Base-by-base conservation (phyloP, 2,329 filamentous ascomycete genomes). In the Alternaria incomplexa region DNA sequence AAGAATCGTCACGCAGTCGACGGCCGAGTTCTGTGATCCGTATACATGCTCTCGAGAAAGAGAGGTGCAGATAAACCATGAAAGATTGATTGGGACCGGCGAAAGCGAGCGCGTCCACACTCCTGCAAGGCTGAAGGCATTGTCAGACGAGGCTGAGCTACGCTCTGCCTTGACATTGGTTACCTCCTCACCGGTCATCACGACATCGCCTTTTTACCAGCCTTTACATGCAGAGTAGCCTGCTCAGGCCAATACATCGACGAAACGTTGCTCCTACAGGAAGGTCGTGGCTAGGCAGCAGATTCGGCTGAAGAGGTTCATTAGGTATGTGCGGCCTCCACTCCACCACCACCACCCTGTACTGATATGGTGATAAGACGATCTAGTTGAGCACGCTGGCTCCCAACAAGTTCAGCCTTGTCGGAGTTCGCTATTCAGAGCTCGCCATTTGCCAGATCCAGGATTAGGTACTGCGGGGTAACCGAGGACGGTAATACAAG, bases 151-250 rank as follows among this genome's bases (percentile, higher is more conserved):
- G 62, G 68, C 68, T 67, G 63, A 68, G 55, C 59, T 53, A 53
- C 23, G n/a, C 46, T 45, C 22, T 61, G 48, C 43, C 12, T 28
- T 53, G 40, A 23, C 52, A 67, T 67, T 69, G 59, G 60, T 20
- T 50, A 45, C 20, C 32, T 46, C 26, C 51, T 71, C 61, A 73
- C 67, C 68, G 69, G 67, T 65, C 55, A 52, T 56, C 60, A 26
- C 58, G 17, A 48, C 40, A 57, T 58, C 51, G 25, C 40, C n/a
- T 47, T 56, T 23, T 55, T 53, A 22, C 45, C 45, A 63, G 54
- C 55, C 23, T 8, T 12, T 50, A 9, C 36, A 55, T 57, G 52
- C 56, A 51, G 22, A 7, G 11, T 44, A 54, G 52, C 44, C 32
- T 56, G 28, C 8, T 58, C 25, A 23, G 47, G 32, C 67, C 65